Conservation (phyloP, 2,329 filamentous ascomycete species). For the Furcasterigmium furcatum region DNA sequence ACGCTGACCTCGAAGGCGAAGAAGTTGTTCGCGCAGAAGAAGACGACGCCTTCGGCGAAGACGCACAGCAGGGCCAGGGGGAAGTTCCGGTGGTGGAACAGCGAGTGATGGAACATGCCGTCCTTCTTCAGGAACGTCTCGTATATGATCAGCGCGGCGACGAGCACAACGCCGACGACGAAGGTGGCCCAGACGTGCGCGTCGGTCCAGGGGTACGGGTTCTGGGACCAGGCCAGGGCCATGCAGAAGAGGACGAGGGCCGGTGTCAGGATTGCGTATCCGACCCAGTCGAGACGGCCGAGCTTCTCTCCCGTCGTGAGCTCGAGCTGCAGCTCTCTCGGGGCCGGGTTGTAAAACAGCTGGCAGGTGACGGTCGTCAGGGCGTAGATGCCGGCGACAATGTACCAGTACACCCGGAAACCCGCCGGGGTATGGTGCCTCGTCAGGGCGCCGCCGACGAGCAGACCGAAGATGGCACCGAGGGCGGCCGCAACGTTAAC, state of each 20-base stretch:
- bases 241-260: constrained; percentile 34
- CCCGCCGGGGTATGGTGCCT: constrained; percentile 21
- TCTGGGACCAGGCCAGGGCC: constrained; percentile 32
- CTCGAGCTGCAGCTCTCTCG: constrained; percentile 18
- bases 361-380: constrained; percentile 21
- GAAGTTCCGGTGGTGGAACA: constrained; percentile 34
- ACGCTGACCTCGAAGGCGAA: constrained; percentile 33
- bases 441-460: constrained; percentile 29
- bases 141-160: constrained; percentile 24
- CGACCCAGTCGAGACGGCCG: constrained; percentile 32
- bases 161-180: constrained; percentile 21
- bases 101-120: constrained; percentile 36
- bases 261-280: constrained; percentile 27
- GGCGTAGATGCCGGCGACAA: constrained; percentile 23
- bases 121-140: constrained; percentile 30
- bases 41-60: constrained; percentile 32
- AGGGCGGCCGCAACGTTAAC: constrained; percentile 24
- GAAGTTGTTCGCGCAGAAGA: constrained; percentile 38
- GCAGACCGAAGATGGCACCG: constrained; percentile 34
- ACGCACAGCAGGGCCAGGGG: constrained; percentile 28
- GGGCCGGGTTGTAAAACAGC: constrained; percentile 28
- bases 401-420: constrained; percentile 32
- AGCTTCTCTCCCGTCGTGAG: constrained; percentile 27
- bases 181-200: constrained; percentile 30
- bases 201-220: constrained; percentile 33